Conservation (phyloP, 2,329 filamentous ascomycete genomes). For the Exophiala lecanii-corni region DNA sequence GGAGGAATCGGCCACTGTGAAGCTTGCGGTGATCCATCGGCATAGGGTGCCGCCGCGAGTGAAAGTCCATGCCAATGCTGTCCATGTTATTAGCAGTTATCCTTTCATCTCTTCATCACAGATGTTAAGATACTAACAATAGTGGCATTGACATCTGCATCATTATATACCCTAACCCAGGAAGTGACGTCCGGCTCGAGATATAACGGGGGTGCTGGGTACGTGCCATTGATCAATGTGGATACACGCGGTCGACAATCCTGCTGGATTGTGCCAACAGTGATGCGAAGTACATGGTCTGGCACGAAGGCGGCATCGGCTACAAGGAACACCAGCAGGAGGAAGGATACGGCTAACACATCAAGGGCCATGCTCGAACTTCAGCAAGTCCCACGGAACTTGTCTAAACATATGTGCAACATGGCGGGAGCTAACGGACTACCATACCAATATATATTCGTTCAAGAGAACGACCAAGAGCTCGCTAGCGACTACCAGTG, state of each 20-base stretch:
- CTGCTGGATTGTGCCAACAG: conserved; percentile 37
- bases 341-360: background rate
- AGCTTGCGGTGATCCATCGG: conserved; percentile 57
- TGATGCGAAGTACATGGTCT: conserved; percentile 45
- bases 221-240: conserved; percentile 50
- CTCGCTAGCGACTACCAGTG: too few relatives aligned
- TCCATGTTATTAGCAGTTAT: background rate
- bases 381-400: too few relatives aligned
- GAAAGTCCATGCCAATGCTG: conserved; percentile 66
- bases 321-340: background rate
- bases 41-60: conserved; percentile 57
- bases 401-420: conserved; percentile 3
- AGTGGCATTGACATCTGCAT: conserved; percentile 50
- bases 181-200: conserved; percentile 44
- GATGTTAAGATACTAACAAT: too few relatives aligned
- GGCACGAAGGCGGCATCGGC: conserved; percentile 30
- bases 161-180: conserved; percentile 59
- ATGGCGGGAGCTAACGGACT: background rate
- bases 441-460: background rate
- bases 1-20: conserved; percentile 64
- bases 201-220: conserved; percentile 48
- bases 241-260: conserved; percentile 46
- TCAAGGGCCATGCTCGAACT: background rate
- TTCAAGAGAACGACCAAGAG: too few relatives aligned
- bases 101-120: background rate